Conservation (phyloP, 345 rosid species). For the Brassica incana region DNA sequence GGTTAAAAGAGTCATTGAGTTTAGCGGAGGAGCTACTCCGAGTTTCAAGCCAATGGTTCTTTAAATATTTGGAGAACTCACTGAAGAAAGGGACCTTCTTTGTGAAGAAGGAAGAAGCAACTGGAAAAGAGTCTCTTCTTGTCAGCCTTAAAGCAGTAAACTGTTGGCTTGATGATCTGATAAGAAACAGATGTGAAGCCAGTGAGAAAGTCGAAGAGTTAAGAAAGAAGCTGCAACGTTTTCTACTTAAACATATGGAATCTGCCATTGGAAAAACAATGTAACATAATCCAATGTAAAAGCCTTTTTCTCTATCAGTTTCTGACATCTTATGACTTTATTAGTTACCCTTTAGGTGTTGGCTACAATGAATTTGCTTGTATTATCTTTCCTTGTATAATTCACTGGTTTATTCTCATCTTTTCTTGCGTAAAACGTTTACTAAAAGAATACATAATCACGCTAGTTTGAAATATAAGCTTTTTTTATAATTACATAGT, state of each 20-base stretch:
- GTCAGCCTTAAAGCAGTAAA: conserved; percentile 43
- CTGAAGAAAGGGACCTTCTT: conserved; percentile 35
- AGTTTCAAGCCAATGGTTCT: conserved; percentile 52
- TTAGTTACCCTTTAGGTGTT: too few species aligned
- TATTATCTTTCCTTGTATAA: too few species aligned
- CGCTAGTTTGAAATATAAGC: not conserved
- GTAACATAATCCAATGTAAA: not conserved
- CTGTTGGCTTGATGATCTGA: conserved; percentile 46
- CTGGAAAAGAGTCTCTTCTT: too few species aligned
- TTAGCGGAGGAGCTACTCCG: conserved; percentile 45
- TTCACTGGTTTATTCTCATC: too few species aligned
- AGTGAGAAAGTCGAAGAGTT: conserved; percentile 40
- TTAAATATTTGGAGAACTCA: conserved; percentile 48
- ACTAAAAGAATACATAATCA: not conserved
- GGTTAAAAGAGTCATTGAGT: conserved; percentile 29
- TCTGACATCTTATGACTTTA: too few species aligned
- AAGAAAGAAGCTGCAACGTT: conserved; percentile 47
- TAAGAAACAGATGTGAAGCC: conserved; percentile 26
- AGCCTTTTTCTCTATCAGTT: too few species aligned
- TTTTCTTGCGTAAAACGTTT: too few species aligned
- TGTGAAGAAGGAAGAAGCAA: conserved; percentile 4
- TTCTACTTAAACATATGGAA: conserved; percentile 46
- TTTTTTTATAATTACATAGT: too few species aligned
- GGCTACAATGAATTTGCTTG: too few species aligned
- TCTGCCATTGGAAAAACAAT: conserved; percentile 19